Conservation (phyloP, 331 rosid genomes). For the Ulmus americana region DNA sequence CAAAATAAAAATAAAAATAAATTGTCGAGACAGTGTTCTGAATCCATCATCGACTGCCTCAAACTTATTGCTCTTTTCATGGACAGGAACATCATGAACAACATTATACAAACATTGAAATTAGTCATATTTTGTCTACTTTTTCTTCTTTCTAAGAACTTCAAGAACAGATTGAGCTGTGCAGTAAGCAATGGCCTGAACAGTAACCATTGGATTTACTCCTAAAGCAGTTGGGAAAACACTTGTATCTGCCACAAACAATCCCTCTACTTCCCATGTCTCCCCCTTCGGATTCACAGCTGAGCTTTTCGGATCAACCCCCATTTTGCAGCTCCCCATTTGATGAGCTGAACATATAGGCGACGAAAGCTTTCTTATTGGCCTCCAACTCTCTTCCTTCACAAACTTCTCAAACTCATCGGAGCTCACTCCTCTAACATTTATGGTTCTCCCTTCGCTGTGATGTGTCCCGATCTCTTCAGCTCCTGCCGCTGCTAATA, state of each 20-base stretch:
- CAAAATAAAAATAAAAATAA: too few species aligned
- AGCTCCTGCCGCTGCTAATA: constrained; percentile 79
- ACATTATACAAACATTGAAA: too few species aligned
- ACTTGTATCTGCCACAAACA: constrained; percentile 68
- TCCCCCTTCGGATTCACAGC: constrained; percentile 64
- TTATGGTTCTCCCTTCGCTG: constrained; percentile 42
- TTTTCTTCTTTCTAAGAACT: constrained; percentile 45
- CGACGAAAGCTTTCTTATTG: constrained; percentile 36
- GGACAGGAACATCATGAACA: too few species aligned
- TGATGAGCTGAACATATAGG: constrained; percentile 77
- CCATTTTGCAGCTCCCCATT: constrained; percentile 90
- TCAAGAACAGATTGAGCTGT: constrained; percentile 69
- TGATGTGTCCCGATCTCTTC: constrained; percentile 85
- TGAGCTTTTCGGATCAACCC: constrained; percentile 41
- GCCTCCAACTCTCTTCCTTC: constrained; percentile 62
- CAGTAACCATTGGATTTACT: constrained; percentile 82
- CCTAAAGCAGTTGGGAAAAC: constrained; percentile 85
- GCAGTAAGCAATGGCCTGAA: constrained; percentile 77
- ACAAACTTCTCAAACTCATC: constrained; percentile 62
- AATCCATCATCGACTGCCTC: too few species aligned
- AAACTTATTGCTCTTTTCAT: too few species aligned
- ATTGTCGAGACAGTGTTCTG: too few species aligned
- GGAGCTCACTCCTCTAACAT: constrained; percentile 43
- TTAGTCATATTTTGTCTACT: too few species aligned
- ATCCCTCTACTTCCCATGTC: constrained; percentile 78